These are phyloP conservation scores for Aspergillus kassunensis DNA, from an alignment of 495 filamentous ascomycete genomes.

Conservation along the genomic window DNA sequence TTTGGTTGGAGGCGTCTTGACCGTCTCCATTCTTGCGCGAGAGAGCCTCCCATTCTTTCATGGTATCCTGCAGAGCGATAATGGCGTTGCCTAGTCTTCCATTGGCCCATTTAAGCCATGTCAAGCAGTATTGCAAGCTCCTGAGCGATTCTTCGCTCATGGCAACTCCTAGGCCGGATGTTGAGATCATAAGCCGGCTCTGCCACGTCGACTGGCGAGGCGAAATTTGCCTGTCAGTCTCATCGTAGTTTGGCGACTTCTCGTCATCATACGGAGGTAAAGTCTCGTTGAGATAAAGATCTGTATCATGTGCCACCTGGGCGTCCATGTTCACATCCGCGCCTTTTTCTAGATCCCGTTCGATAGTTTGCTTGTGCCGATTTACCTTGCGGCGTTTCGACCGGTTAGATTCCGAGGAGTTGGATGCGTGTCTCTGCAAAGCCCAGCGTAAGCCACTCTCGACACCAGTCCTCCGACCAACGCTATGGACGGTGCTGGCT, in stretches of 20 bases:
- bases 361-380: conserved; percentile 25
- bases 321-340: conserved; percentile 12
- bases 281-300: conserved; percentile 57
- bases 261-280: conserved; percentile 78
- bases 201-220: conserved; percentile 58
- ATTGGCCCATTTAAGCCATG: conserved; percentile 73
- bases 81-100: conserved; percentile 67
- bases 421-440: conserved; percentile 45
- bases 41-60: conserved; percentile 70
- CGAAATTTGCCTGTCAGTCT: conserved; percentile 31
- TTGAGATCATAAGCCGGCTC: conserved; percentile 73
- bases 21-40: conserved; percentile 20
- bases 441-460: conserved; percentile 80
- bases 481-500: conserved; percentile 74
- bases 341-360: conserved; percentile 41
- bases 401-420: conserved; percentile 37
- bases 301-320: conserved; percentile 26
- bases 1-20: conserved; percentile 30
- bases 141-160: conserved; percentile 80
- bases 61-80: conserved; percentile 59
- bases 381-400: conserved; percentile 64
- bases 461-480: conserved; percentile 76
- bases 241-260: conserved; percentile 67
- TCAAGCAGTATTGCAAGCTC: conserved; percentile 72
- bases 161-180: conserved; percentile 78